Conservation (phyloP, 2,329 filamentous ascomycete genomes). For the Camillea tinctor region DNA sequence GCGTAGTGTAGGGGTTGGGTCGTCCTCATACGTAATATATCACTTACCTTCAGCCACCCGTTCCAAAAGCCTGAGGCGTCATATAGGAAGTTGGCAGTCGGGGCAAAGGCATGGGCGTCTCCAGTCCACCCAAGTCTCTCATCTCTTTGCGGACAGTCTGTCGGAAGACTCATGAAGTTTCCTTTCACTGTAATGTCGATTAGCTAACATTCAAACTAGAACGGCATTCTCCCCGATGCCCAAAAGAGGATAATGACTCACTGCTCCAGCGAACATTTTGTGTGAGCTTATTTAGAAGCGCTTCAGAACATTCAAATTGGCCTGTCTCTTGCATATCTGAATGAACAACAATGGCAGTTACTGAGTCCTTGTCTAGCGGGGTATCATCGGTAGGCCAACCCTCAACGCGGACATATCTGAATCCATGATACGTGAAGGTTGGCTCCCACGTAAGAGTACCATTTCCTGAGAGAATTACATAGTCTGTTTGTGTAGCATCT, state of each 20-base stretch:
- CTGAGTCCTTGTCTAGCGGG: slow-evolving; percentile 23
- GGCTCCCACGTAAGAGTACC: slow-evolving; percentile 54
- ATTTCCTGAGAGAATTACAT: slow-evolving; percentile 34
- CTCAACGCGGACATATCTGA: slow-evolving; percentile 46
- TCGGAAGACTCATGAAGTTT: slow-evolving; percentile 57
- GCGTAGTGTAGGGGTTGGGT: neutral
- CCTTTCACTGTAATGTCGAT: slow-evolving; percentile 41
- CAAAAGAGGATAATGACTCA: slow-evolving; percentile 9
- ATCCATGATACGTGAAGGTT: slow-evolving; percentile 51
- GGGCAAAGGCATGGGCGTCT: slow-evolving; percentile 45
- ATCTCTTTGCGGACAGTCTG: slow-evolving; percentile 49
- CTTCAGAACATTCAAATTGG: slow-evolving; percentile 51
- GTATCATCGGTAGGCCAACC: slow-evolving; percentile 36
- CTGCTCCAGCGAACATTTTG: slow-evolving; percentile 54
- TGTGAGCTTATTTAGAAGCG: slow-evolving; percentile 52
- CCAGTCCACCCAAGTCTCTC: slow-evolving; percentile 52
- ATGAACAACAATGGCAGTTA: slow-evolving; percentile 45
- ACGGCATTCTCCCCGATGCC: neutral
- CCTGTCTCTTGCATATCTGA: slow-evolving; percentile 52
- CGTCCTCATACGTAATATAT: no score
- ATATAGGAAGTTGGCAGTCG: slow-evolving; percentile 53
- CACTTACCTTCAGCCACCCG: slow-evolving; percentile 43
- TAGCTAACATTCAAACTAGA: neutral
- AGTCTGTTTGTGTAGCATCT: slow-evolving; percentile 24
- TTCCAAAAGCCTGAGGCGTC: slow-evolving; percentile 49